Percentiles rank a stretch among this genome's conserved stretches.
Conservation (phyloP, 1,139 yeast genomes). For the Taphrina sp. region DNA sequence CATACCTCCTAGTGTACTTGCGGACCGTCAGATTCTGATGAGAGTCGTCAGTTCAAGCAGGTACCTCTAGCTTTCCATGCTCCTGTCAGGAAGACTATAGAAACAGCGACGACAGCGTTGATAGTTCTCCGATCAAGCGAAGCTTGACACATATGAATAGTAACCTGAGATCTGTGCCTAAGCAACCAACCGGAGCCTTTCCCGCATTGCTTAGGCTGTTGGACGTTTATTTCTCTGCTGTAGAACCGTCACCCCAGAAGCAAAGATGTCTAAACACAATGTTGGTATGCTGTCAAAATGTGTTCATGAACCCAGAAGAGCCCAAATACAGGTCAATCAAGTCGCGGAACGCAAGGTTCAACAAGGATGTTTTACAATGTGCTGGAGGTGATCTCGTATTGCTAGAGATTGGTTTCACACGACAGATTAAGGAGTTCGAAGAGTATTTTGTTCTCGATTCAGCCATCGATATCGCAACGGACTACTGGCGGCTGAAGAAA, state of each 20-base stretch:
- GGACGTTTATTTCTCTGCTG: conserved; percentile 11
- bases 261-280: conserved; percentile 9
- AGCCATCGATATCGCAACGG: neutral
- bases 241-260: conserved; percentile 12
- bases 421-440: conserved; percentile 11
- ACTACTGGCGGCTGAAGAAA: conserved; percentile 12
- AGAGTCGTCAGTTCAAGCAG: too few relatives aligned
- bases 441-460: conserved; percentile 6
- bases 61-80: too few relatives aligned
- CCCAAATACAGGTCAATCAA: conserved; percentile 10
- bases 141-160: too few relatives aligned
- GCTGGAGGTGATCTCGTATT: conserved; percentile 17
- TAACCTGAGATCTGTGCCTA: conserved; percentile 10
- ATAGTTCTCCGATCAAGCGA: too few relatives aligned
- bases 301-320: conserved; percentile 15
- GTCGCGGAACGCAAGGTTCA: conserved; percentile 3
- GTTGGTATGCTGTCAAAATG: conserved; percentile 1
- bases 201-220: conserved; percentile 17
- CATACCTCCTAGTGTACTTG: too few relatives aligned
- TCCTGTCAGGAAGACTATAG: too few relatives aligned
- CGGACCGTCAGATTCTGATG: too few relatives aligned
- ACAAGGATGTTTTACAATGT: conserved; percentile 4
- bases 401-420: conserved; percentile 17
- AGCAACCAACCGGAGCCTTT: conserved; percentile 19
- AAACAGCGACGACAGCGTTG: too few relatives aligned